phyloP scores from a whole-genome alignment of 78 protist species.

The Dictyostelium brefeldianum region DNA sequence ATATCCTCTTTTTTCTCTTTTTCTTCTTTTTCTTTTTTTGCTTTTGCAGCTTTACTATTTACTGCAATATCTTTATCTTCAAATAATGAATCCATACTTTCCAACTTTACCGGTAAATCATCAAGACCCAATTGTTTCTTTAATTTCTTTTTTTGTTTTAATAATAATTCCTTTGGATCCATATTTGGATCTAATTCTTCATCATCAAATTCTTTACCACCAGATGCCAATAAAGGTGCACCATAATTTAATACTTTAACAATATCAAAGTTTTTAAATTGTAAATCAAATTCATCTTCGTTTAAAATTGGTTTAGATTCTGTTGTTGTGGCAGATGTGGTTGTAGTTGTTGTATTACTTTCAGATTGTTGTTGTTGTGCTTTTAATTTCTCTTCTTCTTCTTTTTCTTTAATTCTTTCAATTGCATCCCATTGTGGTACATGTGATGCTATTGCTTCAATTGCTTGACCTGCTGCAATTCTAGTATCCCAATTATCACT shows the following conservation, averaged over 20 bases:
- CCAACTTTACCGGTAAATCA: slow-evolving; percentile 16
- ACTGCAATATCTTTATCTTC: slow-evolving; percentile 31
- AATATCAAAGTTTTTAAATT: slow-evolving; percentile 85
- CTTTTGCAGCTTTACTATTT: slow-evolving; percentile 3
- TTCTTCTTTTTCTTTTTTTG: slow-evolving; percentile 29
- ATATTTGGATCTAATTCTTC: background rate
- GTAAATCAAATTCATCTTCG: slow-evolving; percentile 45
- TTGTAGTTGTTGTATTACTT: background rate
- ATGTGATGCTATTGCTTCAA: slow-evolving; percentile 57
- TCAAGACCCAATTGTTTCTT: slow-evolving; percentile 53
- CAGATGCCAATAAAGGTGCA: slow-evolving; percentile 57
- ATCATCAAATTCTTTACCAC: slow-evolving; percentile 55
- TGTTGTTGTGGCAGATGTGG: slow-evolving; percentile 5
- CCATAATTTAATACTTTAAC: slow-evolving; percentile 73
- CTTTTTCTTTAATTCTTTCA: background rate
- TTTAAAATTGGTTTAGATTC: background rate
- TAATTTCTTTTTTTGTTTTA: slow-evolving; percentile 34
- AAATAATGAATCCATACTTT: background rate
- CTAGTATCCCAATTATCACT: slow-evolving; percentile 84
- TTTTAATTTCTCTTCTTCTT: slow-evolving; percentile 4
- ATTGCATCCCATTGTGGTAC: slow-evolving; percentile 79
- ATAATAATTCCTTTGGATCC: slow-evolving; percentile 57
- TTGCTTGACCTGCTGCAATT: slow-evolving; percentile 84
- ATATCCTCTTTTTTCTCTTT: slow-evolving; percentile 56
- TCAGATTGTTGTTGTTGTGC: background rate